Evolutionary conservation across 139 green algal species (phyloP).

Genomic region (Spirogloea muscicola): DNA sequence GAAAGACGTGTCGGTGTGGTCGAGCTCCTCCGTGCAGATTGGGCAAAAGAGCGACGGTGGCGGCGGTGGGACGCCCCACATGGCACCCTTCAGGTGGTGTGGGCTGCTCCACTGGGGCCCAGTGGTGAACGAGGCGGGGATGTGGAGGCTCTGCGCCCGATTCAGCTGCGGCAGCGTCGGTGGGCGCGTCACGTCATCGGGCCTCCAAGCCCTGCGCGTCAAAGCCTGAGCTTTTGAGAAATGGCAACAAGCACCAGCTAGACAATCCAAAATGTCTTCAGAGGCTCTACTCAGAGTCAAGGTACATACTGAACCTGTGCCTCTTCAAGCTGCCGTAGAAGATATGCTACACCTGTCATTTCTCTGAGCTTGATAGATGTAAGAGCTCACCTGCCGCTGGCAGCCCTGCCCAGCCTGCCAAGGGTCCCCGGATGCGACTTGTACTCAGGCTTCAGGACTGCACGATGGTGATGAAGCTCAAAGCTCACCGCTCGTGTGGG

Average conservation of each 20-base stretch:
- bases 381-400: too few relatives aligned
- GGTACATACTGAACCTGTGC: neutral
- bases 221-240: neutral
- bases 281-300: neutral
- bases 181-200: constrained; percentile 31
- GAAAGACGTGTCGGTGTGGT: constrained; percentile 36
- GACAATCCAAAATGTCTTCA: neutral
- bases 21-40: constrained; percentile 44
- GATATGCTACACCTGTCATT: constrained; percentile 22
- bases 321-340: constrained; percentile 24
- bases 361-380: too few relatives aligned
- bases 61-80: too few relatives aligned
- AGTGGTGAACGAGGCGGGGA: too few relatives aligned
- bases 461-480: neutral
- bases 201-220: constrained; percentile 24
- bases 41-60: too few relatives aligned
- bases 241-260: neutral
- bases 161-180: constrained; percentile 24
- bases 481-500: neutral
- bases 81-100: too few relatives aligned
- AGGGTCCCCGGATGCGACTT: neutral
- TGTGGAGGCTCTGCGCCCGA: too few relatives aligned
- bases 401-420: neutral
- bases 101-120: too few relatives aligned
- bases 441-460: neutral